Conservation (phyloP, 2,329 filamentous ascomycete genomes). For the Colletotrichum coccodes region DNA sequence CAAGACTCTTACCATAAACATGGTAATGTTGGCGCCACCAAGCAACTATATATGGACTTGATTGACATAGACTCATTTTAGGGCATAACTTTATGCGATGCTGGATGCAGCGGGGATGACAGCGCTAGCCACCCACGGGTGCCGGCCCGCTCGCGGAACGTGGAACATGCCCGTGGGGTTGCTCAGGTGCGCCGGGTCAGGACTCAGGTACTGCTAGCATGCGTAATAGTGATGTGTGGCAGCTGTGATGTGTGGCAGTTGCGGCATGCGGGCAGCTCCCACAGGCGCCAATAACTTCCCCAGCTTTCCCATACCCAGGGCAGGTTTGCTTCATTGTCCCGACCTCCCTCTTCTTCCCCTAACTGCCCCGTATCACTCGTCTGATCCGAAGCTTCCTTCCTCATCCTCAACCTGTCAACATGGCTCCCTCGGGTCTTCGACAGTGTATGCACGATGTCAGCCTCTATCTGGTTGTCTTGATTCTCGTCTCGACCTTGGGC, state of each 20-base stretch:
- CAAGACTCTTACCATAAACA: not conserved
- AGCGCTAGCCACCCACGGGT: not conserved
- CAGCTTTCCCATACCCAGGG: not conserved
- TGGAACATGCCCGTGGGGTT: slow-evolving; percentile 17
- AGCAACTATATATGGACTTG: not conserved
- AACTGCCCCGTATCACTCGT: not conserved
- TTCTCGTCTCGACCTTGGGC: slow-evolving; percentile 82
- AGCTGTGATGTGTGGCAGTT: slow-evolving; percentile 5
- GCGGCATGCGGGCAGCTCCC: slow-evolving; percentile 14
- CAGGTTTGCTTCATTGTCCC: slow-evolving; percentile 24
- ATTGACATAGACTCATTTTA: not conserved
- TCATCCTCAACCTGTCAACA: slow-evolving; percentile 31
- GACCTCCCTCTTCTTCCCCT: not conserved
- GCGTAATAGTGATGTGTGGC: slow-evolving; percentile 15
- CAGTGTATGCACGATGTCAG: slow-evolving; percentile 65
- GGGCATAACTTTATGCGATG: not conserved
- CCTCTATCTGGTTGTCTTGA: slow-evolving; percentile 79
- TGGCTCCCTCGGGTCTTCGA: slow-evolving; percentile 51
- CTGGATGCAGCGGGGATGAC: not conserved
- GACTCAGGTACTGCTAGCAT: not conserved
- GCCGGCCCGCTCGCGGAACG: slow-evolving; percentile 16
- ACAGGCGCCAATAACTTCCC: not conserved
- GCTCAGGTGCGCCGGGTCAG: not conserved
- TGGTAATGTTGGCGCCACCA: no score
- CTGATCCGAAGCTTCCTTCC: not conserved